Base-by-base conservation (phyloP, 257 asterid species). In the Verbena officinalis region DNA sequence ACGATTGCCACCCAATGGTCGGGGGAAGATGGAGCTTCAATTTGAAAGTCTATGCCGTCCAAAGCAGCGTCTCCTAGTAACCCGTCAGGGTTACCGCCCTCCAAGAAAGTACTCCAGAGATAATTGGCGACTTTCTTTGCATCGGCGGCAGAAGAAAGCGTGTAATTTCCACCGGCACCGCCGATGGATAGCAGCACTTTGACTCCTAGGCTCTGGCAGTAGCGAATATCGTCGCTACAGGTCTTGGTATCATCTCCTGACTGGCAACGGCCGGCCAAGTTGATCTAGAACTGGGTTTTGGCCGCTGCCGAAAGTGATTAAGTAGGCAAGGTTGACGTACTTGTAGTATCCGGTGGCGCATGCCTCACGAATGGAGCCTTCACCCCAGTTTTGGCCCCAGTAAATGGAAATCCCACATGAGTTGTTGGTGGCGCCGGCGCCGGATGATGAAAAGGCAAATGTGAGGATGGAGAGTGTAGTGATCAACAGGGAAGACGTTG, bases 351-450 rank as follows among this genome's bases (percentile, higher is more conserved):
- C 76, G 5, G 84, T 64, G 6, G 73, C 72, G 15, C 89, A 80
- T 2, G 89, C 45, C 0, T 52, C 82, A 17, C 74, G 55, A 22
- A 83, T 54, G 45, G 61, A 67, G 1, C 82, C 86, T 73, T 78
- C 84, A 5, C 23, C 8, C 7, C 79, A 81, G 55, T 71, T 56
- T 71, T 83, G 86, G 56, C 89, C 89, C 89, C 86, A 83, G 72
- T 83, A 83, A 42, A 59, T 39, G 14, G 79, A 70, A 8, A 83
- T 80, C 62, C 81, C 84, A 9, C 45, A 49, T n/a, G n/a, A n/a
- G n/a, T n/a, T n/a, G n/a, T n/a, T n/a, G n/a, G n/a, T n/a, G 22
- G 66, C 68, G 33, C 67, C 27, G 23, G 76, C 58, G 63, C 66
- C 22, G 33, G 33, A 27, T 34, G 50, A 75, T 17, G 0, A 72